Base-by-base conservation (phyloP, 2,329 filamentous ascomycete genomes). In the Dothideomycetidae sp. region DNA sequence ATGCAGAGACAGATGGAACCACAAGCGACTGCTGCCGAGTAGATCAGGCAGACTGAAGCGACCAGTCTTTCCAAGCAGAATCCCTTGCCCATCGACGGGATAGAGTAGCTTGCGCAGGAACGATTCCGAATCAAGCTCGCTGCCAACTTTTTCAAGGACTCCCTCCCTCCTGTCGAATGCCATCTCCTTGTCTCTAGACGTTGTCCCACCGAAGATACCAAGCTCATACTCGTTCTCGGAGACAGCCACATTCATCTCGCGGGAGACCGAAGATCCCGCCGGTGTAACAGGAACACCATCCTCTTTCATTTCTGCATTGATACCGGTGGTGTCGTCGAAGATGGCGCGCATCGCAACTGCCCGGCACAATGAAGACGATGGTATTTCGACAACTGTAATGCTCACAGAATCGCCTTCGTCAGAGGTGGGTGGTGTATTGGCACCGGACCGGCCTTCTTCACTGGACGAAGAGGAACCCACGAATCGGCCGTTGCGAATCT, bases 221-320 rank as follows among this genome's bases (percentile, higher is more conserved):
- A 93, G 66, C 48, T 94, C 83, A 2, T 78, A 75, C 34, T 77
- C 83, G 28, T 77, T 80, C 33, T 82, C 78, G 1, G 74, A 62
- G 4, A 94, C 73, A 2, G 86, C 84, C 40, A 77, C 76, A 51
- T 81, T 75, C 80, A 93, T 92, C 54, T 94, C 86, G 26, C 81
- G 77, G 10, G 88, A 56, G 7, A 96, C 79, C 0, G 88, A 92
- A 41, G 78, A 79, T n/a, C 81, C 81, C 1, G 75, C 75, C 0
- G 78, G 50, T 1, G 70, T 61, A 2, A 92, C 70, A n/a, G 81
- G 71, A 1, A 98, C 72, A 7, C 90, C 90, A 48, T 98, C 90
- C 44, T 88, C 79, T 52, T 88, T 93, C 86, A 98, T 96, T 63
- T 98, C 90, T 0, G 80, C 71, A 49, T 96, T 96, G 61, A 98